Base-by-base conservation (phyloP, 1,284 basidiomycete genomes). In the Megacollybia platyphylla region DNA sequence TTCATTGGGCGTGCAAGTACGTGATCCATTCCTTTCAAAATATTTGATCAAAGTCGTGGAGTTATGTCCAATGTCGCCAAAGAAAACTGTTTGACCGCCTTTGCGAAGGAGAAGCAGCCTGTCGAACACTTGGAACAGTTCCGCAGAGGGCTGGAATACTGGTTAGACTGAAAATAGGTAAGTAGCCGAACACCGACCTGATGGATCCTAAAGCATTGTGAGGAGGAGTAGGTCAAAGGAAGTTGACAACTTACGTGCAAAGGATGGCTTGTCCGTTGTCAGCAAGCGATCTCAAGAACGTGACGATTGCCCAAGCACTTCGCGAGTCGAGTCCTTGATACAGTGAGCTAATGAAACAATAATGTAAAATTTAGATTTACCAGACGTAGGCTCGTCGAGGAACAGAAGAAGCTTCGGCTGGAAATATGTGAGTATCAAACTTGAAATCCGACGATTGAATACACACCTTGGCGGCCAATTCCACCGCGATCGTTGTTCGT, bases 401-500 rank as follows among this genome's bases (percentile, higher is more conserved):
- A 91, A 91, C 18, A 92, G 68, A 0, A 92, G 66, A 2, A 89
- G 65, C 51, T 73, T 72, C 0, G 87, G 85, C 73, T 77, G 34
- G 1, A 26, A 9, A 29, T 62, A 61, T 34, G n/a, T 10, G 18
- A 26, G 26, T n/a, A 40, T 18, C 2, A 36, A 54, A 54, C 10
- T 63, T 60, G 15, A 65, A 53, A 17, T 36, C 13, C 24, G 31
- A 46, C n/a, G 1, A 20, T 1, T 2, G 26, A 29, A 7, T 20
- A 42, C 45, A 28, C 34, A 58, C 69, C 61, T 85, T 71, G 24
- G 85, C 82, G 9, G 83, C 85, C 20, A 88, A 64, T 57, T 92
- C 89, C 34, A 92, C 87, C 43, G 75, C 87, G 49, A 91, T 91
- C 0, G 85, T 90, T 0, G 80, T 77, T 3, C 87, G 73, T 61